Evolutionary conservation across 2,329 filamentous ascomycete genomes (phyloP).

Genomic region (Cladosporium sp.): DNA sequence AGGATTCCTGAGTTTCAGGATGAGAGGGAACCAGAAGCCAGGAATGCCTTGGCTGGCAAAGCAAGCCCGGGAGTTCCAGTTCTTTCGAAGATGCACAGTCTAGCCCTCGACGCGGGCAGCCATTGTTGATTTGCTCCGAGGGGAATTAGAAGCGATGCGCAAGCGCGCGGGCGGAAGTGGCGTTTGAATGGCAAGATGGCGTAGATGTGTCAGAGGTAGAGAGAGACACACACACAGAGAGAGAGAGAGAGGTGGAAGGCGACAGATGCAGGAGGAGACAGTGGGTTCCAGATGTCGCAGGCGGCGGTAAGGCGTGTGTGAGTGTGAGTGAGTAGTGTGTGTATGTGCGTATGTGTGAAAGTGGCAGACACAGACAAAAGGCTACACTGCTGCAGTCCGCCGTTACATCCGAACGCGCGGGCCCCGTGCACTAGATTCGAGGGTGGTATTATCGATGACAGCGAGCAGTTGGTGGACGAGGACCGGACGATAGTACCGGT

Average conservation of each 20-base stretch:
- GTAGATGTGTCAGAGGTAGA: neutral
- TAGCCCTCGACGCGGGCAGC: slow-evolving; percentile 2
- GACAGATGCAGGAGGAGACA: too few relatives aligned
- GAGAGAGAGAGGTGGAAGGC: neutral
- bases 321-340: too few relatives aligned
- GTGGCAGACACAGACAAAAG: neutral
- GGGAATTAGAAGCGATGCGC: neutral
- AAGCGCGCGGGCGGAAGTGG: neutral
- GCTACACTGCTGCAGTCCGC: neutral
- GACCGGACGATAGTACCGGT: too few relatives aligned
- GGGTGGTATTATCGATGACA: neutral
- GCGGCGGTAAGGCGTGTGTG: too few relatives aligned
- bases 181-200: neutral
- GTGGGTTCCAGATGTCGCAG: too few relatives aligned
- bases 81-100: neutral
- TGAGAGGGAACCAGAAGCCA: neutral
- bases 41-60: slow-evolving; percentile 10
- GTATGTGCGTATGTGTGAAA: too few relatives aligned
- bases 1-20: slow-evolving; percentile 7
- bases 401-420: neutral
- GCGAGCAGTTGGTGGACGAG: neutral
- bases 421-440: neutral
- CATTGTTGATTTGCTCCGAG: neutral
- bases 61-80: slow-evolving; percentile 1
- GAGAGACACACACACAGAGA: neutral